These are phyloP conservation scores for Smithsoniella earleae DNA, from an alignment of 163 green algal genomes.

Conservation along the genomic window DNA sequence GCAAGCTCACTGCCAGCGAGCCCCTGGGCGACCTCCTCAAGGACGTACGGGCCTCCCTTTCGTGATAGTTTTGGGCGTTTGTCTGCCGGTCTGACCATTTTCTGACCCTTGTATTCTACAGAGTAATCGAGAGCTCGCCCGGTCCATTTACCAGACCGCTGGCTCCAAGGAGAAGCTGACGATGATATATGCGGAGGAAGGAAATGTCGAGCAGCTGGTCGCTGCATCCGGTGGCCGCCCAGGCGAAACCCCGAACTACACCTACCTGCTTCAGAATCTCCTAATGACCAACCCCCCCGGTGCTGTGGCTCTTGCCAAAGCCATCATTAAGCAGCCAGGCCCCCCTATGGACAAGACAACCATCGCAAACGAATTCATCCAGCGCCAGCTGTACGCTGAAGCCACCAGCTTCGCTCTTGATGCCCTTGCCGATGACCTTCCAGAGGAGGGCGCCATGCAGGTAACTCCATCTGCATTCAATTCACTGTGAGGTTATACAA, in stretches of 20 bases:
- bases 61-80: too few relatives aligned
- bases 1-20: conserved; percentile 90
- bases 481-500: too few relatives aligned
- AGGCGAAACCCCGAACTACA: conserved; percentile 82
- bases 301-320: conserved; percentile 90
- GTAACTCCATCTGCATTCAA: background rate
- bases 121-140: conserved; percentile 78
- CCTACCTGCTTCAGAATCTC: conserved; percentile 88
- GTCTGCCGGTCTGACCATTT: too few relatives aligned
- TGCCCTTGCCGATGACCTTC: conserved; percentile 60
- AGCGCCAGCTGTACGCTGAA: conserved; percentile 52
- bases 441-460: conserved; percentile 57
- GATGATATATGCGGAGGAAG: conserved; percentile 65
- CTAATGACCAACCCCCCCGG: conserved; percentile 91
- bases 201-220: conserved; percentile 86
- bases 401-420: conserved; percentile 94
- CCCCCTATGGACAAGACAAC: conserved; percentile 86
- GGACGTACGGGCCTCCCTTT: background rate
- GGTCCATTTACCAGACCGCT: conserved; percentile 80
- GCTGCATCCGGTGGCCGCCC: conserved; percentile 52
- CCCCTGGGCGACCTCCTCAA: conserved; percentile 75
- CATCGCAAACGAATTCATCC: conserved; percentile 96
- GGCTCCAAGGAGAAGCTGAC: conserved; percentile 54
- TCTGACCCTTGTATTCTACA: conserved; percentile 1
- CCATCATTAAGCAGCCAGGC: conserved; percentile 66